Conservation (phyloP, 345 rosid genomes). For the Eucalyptus sp. region DNA sequence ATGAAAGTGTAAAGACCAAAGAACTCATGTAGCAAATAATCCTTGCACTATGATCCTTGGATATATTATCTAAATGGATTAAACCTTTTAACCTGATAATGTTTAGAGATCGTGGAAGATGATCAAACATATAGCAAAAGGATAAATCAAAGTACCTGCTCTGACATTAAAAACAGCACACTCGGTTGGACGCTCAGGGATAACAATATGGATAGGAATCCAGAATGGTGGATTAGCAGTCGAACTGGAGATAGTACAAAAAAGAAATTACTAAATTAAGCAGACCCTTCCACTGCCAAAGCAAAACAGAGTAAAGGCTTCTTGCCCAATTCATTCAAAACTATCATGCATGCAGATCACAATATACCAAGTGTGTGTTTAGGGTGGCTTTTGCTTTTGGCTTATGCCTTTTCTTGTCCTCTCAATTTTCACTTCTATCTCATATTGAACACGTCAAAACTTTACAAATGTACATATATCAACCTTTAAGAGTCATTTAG, state of each 20-base stretch:
- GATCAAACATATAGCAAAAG: not conserved
- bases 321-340: not conserved
- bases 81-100: not conserved
- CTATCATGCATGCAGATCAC: not conserved
- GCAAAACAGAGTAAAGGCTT: not conserved
- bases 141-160: constrained; percentile 48
- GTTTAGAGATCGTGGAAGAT: not conserved
- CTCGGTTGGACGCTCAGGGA: constrained; percentile 96
- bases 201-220: constrained; percentile 94
- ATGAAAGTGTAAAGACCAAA: not conserved
- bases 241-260: constrained; percentile 38
- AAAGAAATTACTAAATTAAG: not conserved
- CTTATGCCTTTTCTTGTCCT: not conserved
- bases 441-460: not conserved
- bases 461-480: not conserved
- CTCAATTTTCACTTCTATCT: not conserved
- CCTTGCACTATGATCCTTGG: not conserved
- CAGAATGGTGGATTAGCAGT: constrained; percentile 88
- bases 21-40: not conserved
- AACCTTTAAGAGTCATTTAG: not conserved
- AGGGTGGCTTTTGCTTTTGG: not conserved
- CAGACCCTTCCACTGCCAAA: not conserved
- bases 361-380: not conserved
- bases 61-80: not conserved
- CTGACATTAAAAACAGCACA: constrained; percentile 84